Conservation (phyloP, 352 stramenopile genomes). For the Stephanocyclus meneghinianus region DNA sequence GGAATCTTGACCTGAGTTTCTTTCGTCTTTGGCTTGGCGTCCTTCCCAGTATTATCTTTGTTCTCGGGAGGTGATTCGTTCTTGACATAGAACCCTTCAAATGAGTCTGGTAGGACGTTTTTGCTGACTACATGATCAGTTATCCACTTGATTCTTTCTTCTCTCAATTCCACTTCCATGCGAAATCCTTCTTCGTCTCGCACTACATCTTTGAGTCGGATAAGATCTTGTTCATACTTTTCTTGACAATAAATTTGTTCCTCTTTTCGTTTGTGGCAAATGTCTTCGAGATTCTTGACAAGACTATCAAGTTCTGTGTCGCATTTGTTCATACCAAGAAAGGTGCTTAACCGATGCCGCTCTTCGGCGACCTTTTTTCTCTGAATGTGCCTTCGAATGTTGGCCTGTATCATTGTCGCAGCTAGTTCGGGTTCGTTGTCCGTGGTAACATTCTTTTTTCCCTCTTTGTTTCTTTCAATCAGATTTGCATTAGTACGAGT, state of each 20-base stretch:
- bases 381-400: constrained; percentile 87
- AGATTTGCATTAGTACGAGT: not conserved
- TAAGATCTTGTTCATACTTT: constrained; percentile 87
- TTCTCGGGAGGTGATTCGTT: constrained; percentile 75
- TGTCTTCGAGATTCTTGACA: constrained; percentile 84
- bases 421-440: constrained; percentile 64
- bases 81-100: constrained; percentile 86
- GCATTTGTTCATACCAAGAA: constrained; percentile 90
- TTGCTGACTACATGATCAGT: constrained; percentile 87
- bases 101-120: constrained; percentile 86
- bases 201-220: constrained; percentile 85
- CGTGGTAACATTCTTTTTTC: not conserved
- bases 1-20: constrained; percentile 7
- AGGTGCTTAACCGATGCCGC: constrained; percentile 83
- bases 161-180: constrained; percentile 89
- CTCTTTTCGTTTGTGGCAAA: constrained; percentile 86
- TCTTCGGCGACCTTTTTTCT: constrained; percentile 84
- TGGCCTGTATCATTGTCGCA: constrained; percentile 87
- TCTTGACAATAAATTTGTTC: constrained; percentile 90
- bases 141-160: constrained; percentile 90
- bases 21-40: constrained; percentile 62
- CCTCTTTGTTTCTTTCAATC: constrained; percentile 8
- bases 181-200: constrained; percentile 88
- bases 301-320: constrained; percentile 64
- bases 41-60: constrained; percentile 19